A percentile compares a stretch with the other conserved stretches of the same genome.
Evolutionary conservation across 2,329 filamentous ascomycete genomes (phyloP).

Genomic region (Hypoxylon sp.): DNA sequence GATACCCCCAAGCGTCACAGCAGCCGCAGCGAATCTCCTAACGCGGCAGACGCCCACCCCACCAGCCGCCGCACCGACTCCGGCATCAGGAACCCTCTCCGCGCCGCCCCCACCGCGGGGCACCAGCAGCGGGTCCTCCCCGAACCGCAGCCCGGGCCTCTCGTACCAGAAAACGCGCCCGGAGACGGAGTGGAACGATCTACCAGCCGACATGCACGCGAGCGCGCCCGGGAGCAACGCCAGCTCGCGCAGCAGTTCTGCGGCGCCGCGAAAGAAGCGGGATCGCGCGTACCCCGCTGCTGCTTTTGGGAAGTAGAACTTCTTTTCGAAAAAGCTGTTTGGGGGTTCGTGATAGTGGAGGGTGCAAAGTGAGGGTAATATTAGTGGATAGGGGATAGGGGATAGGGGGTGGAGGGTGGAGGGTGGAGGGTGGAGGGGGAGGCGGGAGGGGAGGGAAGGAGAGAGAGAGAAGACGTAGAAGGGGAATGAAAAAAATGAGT

Average conservation of each 20-base stretch:
- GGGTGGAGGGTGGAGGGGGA: not conserved
- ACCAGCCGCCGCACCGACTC: not conserved
- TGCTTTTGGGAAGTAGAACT: constrained; percentile 66
- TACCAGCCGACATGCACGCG: constrained; percentile 70
- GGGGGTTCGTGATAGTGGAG: not conserved
- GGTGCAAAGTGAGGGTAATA: not conserved
- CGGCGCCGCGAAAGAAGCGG: constrained; percentile 67
- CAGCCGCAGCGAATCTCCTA: constrained; percentile 53
- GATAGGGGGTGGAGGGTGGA: not conserved
- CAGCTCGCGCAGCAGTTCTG: constrained; percentile 71
- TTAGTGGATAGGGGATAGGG: not conserved
- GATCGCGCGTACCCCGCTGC: constrained; percentile 74
- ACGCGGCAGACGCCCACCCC: constrained; percentile 14
- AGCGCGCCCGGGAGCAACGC: constrained; percentile 58
- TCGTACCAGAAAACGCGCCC: constrained; percentile 74
- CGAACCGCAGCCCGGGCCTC: constrained; percentile 51
- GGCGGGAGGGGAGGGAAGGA: not conserved
- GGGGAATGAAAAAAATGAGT: not conserved
- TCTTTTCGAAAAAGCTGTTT: not conserved
- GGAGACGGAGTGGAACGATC: constrained; percentile 76
- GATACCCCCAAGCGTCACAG: constrained; percentile 48
- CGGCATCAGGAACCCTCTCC: constrained; percentile 20
- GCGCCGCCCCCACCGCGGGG: constrained; percentile 31
- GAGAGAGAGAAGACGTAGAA: not conserved
- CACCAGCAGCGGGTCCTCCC: constrained; percentile 29